These are phyloP conservation scores for Pleurotus tuoliensis DNA, from an alignment of 768 basidiomycete species.

Conservation along the genomic window DNA sequence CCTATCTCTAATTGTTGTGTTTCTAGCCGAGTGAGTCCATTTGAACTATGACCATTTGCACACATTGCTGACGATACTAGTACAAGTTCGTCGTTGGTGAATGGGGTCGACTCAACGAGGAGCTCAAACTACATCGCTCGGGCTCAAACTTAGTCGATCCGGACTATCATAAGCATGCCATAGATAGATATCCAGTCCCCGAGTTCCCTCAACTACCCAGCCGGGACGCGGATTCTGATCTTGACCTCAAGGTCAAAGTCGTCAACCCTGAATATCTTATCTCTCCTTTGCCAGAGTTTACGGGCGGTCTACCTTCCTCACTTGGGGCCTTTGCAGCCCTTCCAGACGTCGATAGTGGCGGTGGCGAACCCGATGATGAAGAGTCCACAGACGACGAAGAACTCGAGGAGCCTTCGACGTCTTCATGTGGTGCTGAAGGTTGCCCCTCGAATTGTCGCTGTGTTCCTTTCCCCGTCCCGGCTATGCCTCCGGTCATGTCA, in stretches of 20 bases:
- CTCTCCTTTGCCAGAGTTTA: slow-evolving; percentile 41
- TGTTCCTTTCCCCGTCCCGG: not conserved
- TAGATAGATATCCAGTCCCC: slow-evolving; percentile 6
- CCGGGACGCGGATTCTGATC: slow-evolving; percentile 5
- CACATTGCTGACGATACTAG: slow-evolving; percentile 12
- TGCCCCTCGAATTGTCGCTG: slow-evolving; percentile 12
- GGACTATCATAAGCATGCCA: not conserved
- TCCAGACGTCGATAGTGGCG: slow-evolving; percentile 31
- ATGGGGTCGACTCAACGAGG: slow-evolving; percentile 24
- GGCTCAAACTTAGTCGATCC: not conserved
- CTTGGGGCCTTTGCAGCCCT: slow-evolving; percentile 26
- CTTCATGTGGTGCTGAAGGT: slow-evolving; percentile 15
- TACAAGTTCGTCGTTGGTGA: slow-evolving; percentile 30
- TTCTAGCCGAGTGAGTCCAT: slow-evolving; percentile 27
- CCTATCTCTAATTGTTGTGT: too few species aligned
- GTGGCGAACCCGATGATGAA: slow-evolving; percentile 5
- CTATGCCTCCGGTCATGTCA: slow-evolving; percentile 9
- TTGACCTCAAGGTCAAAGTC: slow-evolving; percentile 1
- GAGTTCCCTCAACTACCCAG: slow-evolving; percentile 5
- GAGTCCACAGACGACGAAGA: slow-evolving; percentile 7
- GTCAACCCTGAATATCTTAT: slow-evolving; percentile 16
- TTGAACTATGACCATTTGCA: too few species aligned
- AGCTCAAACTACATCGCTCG: not conserved
- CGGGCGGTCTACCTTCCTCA: slow-evolving; percentile 26
- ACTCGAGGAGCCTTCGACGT: not conserved